phyloP scores from a whole-genome alignment of 2,329 filamentous ascomycete genomes.

The Atkinsonella texensis region DNA sequence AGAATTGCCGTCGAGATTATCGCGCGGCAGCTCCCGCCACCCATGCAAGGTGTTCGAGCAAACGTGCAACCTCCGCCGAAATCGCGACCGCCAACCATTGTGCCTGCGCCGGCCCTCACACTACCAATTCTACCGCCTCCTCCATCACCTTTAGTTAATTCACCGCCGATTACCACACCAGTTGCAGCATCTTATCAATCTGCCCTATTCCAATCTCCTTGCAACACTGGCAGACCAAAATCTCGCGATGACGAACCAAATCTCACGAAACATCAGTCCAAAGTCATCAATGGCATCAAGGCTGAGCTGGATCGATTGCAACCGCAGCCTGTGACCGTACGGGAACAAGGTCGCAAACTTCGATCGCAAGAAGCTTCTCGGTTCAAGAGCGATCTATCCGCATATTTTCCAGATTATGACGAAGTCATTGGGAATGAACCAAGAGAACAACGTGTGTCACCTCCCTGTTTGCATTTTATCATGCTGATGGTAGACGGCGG shows the following conservation, averaged over 20 bases:
- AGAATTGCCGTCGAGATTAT: slow-evolving; percentile 43
- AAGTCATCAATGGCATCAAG: slow-evolving; percentile 48
- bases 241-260: slow-evolving; percentile 15
- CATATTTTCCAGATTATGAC: slow-evolving; percentile 90
- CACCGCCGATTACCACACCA: slow-evolving; percentile 4
- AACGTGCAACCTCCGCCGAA: slow-evolving; percentile 14
- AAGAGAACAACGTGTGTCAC: slow-evolving; percentile 58
- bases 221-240: slow-evolving; percentile 10
- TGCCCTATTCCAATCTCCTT: background rate
- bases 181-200: slow-evolving; percentile 6
- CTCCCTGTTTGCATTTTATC: background rate
- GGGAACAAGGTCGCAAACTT: slow-evolving; percentile 61
- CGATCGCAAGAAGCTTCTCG: slow-evolving; percentile 76
- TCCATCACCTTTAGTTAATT: background rate
- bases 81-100: slow-evolving; percentile 14
- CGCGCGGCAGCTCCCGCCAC: slow-evolving; percentile 16
- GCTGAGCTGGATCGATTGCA: slow-evolving; percentile 48
- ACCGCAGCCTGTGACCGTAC: slow-evolving; percentile 31
- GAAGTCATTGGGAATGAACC: slow-evolving; percentile 81
- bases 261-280: slow-evolving; percentile 41
- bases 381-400: slow-evolving; percentile 82
- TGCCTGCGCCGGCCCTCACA: slow-evolving; percentile 4
- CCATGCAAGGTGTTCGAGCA: slow-evolving; percentile 15
- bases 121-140: slow-evolving; percentile 1
- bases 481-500: background rate